A percentile compares a stretch with the other conserved stretches of the same genome.
phyloP scores from a whole-genome alignment of 441 rosid species.

The Pelargonium citronellum region DNA sequence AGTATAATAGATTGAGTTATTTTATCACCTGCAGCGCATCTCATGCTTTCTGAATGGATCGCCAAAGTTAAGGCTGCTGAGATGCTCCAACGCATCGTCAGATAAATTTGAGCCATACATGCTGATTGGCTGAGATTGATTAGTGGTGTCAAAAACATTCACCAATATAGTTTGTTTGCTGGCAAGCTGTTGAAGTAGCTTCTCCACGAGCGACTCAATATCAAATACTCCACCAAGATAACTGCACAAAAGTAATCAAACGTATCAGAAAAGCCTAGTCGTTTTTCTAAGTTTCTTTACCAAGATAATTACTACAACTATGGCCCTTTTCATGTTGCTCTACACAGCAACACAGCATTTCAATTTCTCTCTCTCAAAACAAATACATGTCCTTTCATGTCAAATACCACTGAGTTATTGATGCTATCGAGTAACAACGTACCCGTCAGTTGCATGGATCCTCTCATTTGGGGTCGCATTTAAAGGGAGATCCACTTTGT shows the following conservation, averaged over 20 bases:
- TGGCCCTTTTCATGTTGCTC: no score
- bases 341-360: no score
- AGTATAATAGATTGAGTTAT: no score
- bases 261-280: no score
- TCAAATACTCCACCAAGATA: constrained; percentile 94
- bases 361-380: constrained; percentile 2
- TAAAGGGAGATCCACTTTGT: constrained; percentile 51
- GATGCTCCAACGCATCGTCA: constrained; percentile 51
- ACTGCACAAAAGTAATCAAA: constrained; percentile 31
- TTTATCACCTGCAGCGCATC: constrained; percentile 76
- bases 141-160: constrained; percentile 84
- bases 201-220: constrained; percentile 86
- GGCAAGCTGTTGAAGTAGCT: constrained; percentile 89
- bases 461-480: constrained; percentile 69
- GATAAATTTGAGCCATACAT: constrained; percentile 74
- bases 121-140: constrained; percentile 49
- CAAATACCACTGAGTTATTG: no score
- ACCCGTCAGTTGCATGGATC: constrained; percentile 76
- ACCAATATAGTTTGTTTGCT: constrained; percentile 84
- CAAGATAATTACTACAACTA: no score
- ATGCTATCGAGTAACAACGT: constrained; percentile 16
- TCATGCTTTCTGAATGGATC: constrained; percentile 85
- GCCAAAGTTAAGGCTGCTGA: constrained; percentile 79
- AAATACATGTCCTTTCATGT: no score
- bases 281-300: no score